phyloP scores from a whole-genome alignment of 1,284 basidiomycete genomes.

The Fomitopsis pinicola region DNA sequence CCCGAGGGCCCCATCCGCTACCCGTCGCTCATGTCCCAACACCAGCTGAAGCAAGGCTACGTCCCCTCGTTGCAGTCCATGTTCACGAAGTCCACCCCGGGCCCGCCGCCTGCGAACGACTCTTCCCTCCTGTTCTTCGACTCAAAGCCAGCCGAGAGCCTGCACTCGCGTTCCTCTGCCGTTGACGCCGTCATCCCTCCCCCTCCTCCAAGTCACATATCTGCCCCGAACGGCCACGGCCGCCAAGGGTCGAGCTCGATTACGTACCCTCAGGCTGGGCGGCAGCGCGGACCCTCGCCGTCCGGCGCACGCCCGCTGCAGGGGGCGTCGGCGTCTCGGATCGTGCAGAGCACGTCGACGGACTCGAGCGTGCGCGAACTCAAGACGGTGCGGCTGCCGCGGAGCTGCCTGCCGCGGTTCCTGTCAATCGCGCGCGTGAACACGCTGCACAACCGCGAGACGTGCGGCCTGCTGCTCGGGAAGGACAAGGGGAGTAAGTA shows the following conservation, averaged over 20 bases:
- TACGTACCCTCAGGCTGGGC: constrained; percentile 14
- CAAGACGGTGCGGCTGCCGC: constrained; percentile 62
- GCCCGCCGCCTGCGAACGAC: constrained; percentile 14
- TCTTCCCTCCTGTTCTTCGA: constrained; percentile 27
- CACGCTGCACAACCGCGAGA: constrained; percentile 56
- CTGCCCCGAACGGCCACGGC: constrained; percentile 13
- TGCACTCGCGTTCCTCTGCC: constrained; percentile 22
- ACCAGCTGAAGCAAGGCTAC: constrained; percentile 69
- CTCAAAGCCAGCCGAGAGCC: constrained; percentile 13
- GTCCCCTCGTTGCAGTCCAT: constrained; percentile 53
- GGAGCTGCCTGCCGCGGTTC: constrained; percentile 68
- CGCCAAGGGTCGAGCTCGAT: constrained; percentile 11
- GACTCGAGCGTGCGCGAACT: constrained; percentile 35
- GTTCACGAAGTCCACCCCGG: constrained; percentile 31
- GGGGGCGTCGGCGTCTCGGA: constrained; percentile 13
- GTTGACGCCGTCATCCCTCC: constrained; percentile 16
- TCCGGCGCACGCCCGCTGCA: constrained; percentile 16
- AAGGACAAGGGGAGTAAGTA: constrained; percentile 53
- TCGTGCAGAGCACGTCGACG: constrained; percentile 25
- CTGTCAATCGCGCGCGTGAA: constrained; percentile 63
- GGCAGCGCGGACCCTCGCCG: constrained; percentile 18
- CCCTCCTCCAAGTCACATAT: constrained; percentile 18
- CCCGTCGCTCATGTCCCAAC: constrained; percentile 62
- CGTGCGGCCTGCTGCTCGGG: constrained; percentile 63
- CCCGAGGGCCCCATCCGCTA: constrained; percentile 44